phyloP scores from a whole-genome alignment of 192 early-diverging fungal species.

The Umbelopsis ramanniana region DNA sequence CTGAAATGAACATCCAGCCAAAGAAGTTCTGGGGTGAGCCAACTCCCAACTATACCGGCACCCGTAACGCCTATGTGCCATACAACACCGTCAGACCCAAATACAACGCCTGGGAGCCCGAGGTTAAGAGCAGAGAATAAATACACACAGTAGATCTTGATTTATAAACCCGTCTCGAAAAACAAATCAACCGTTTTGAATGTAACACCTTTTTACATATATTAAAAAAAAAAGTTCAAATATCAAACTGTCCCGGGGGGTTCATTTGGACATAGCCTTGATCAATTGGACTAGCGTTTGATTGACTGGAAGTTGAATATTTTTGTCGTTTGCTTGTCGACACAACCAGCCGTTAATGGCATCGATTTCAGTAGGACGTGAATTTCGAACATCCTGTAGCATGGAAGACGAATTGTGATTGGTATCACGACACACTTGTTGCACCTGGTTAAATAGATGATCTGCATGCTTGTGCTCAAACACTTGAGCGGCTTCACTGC shows the following conservation, averaged over 20 bases:
- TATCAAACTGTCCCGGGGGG: too few relatives aligned
- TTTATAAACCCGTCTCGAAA: conserved; percentile 6
- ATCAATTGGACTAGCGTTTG: conserved; percentile 33
- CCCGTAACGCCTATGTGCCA: conserved; percentile 52
- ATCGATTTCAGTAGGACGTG: conserved; percentile 56
- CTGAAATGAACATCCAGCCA: conserved; percentile 31
- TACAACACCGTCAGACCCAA: conserved; percentile 65
- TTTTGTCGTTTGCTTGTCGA: conserved; percentile 46
- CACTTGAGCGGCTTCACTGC: conserved; percentile 32
- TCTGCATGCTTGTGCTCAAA: conserved; percentile 35
- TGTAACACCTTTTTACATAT: conserved; percentile 7
- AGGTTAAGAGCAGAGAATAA: conserved; percentile 44
- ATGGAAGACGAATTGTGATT: conserved; percentile 56
- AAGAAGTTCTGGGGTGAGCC: conserved; percentile 36
- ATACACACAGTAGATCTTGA: background rate
- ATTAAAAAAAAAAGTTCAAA: background rate
- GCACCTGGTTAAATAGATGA: conserved; percentile 45
- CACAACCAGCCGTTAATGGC: conserved; percentile 68
- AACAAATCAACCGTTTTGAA: background rate
- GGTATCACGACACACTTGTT: conserved; percentile 40
- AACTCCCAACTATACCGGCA: conserved; percentile 38
- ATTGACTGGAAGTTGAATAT: conserved; percentile 38
- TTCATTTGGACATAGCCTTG: conserved; percentile 11
- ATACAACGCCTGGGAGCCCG: conserved; percentile 59
- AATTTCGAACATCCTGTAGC: conserved; percentile 49